Percentiles rank a stretch among this genome's conserved stretches.
Evolutionary conservation across 208 protist genomes (phyloP).

Genomic region (Phytomonas francai): DNA sequence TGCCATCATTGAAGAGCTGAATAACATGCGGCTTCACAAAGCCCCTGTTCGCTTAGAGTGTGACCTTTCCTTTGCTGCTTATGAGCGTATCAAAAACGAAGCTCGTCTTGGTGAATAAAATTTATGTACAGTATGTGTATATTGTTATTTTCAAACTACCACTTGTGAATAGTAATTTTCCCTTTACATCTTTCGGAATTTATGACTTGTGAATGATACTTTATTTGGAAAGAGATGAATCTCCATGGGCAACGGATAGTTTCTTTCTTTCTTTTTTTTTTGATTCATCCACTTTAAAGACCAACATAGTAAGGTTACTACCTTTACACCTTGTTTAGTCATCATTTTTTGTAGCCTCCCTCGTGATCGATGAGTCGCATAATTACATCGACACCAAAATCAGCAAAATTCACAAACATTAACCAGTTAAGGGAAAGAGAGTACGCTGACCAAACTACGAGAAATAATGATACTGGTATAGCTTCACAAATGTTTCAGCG

Average conservation of each 20-base stretch:
- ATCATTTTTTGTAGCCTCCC: background rate
- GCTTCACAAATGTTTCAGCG: constrained; percentile 11
- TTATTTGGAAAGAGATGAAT: background rate
- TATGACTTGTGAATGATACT: background rate
- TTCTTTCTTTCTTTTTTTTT: background rate
- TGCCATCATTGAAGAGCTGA: constrained; percentile 21
- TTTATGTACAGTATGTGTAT: background rate
- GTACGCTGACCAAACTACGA: background rate
- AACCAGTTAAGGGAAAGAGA: background rate
- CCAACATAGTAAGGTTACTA: background rate
- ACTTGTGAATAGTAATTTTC: background rate
- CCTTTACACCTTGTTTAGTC: constrained; percentile 2
- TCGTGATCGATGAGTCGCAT: background rate
- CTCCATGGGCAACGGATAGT: background rate
- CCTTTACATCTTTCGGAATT: background rate
- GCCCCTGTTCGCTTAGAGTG: constrained; percentile 36
- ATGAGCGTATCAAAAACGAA: constrained; percentile 30
- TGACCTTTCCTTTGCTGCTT: constrained; percentile 62
- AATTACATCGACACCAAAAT: background rate
- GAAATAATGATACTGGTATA: background rate
- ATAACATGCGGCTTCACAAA: constrained; percentile 29
- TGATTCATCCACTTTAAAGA: background rate
- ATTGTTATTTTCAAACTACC: background rate
- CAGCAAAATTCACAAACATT: background rate
- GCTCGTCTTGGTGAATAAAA: background rate